Conservation (phyloP, 139 green algal species). For the Chlamydomonas asymmetrica region DNA sequence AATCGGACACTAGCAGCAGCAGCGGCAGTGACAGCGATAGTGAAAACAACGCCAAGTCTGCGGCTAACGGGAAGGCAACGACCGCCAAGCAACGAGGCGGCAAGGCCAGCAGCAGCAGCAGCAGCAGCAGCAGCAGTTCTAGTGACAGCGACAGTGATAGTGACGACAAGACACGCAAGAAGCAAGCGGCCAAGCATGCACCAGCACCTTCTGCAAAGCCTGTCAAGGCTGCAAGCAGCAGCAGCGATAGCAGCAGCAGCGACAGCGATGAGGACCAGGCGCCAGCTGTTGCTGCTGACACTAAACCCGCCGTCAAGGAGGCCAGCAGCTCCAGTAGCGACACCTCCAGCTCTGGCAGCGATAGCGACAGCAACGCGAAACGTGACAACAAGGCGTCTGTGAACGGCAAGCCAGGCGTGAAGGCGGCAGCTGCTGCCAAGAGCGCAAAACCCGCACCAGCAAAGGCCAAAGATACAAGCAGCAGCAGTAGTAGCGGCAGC, state of each 20-base stretch:
- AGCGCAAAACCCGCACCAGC: neutral
- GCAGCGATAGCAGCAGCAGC: conserved; percentile 4
- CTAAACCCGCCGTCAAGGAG: neutral
- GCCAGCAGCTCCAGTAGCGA: no score
- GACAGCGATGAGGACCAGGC: neutral
- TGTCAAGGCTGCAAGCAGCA: neutral
- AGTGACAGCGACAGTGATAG: neutral
- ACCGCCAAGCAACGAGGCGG: neutral
- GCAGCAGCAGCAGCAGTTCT: neutral
- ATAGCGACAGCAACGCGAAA: no score
- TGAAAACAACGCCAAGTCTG: no score
- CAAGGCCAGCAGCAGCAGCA: neutral
- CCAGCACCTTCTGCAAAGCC: neutral
- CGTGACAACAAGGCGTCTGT: no score
- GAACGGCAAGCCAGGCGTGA: no score
- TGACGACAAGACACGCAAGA: neutral
- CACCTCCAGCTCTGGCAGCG: no score
- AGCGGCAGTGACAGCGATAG: conserved; percentile 10
- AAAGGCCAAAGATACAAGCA: neutral
- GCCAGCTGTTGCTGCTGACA: neutral
- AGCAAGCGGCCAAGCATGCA: neutral
- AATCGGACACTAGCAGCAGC: no score
- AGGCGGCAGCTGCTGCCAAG: neutral
- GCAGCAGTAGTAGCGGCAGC: neutral
- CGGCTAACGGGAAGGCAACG: no score